Percentiles rank a stretch among this genome's conserved stretches.
Conservation (phyloP, 306 rosid species). For the Vigna unguiculata region DNA sequence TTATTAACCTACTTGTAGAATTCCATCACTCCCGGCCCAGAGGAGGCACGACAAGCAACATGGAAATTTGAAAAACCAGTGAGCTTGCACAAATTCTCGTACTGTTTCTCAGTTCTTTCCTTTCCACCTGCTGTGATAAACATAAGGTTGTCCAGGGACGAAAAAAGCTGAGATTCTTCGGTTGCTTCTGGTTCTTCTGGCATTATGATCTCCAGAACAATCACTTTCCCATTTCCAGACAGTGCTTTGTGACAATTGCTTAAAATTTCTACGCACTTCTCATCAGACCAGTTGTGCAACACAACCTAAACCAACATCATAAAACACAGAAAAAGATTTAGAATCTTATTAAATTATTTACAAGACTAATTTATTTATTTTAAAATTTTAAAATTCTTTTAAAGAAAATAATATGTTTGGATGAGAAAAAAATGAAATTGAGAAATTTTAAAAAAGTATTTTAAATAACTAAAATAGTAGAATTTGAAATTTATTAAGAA, state of each 20-base stretch:
- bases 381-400: no score
- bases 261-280: no score
- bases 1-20: conserved; percentile 24
- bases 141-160: conserved; percentile 44
- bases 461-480: no score
- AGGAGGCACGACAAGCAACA: conserved; percentile 43
- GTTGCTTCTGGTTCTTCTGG: conserved; percentile 44
- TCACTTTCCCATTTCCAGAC: conserved; percentile 45
- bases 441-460: no score
- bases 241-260: no score
- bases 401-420: no score
- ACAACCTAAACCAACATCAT: conserved; percentile 20
- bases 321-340: not conserved
- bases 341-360: no score
- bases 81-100: conserved; percentile 6
- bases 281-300: conserved; percentile 50
- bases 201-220: conserved; percentile 47
- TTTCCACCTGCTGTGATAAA: conserved; percentile 49
- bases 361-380: no score
- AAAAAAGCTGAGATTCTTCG: conserved; percentile 32
- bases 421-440: no score
- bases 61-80: conserved; percentile 45
- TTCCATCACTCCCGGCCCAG: no score
- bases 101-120: conserved; percentile 49
- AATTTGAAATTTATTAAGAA: no score